These are phyloP conservation scores for Paramecium caudatum DNA, from an alignment of 73 alveolate species.

Conservation along the genomic window DNA sequence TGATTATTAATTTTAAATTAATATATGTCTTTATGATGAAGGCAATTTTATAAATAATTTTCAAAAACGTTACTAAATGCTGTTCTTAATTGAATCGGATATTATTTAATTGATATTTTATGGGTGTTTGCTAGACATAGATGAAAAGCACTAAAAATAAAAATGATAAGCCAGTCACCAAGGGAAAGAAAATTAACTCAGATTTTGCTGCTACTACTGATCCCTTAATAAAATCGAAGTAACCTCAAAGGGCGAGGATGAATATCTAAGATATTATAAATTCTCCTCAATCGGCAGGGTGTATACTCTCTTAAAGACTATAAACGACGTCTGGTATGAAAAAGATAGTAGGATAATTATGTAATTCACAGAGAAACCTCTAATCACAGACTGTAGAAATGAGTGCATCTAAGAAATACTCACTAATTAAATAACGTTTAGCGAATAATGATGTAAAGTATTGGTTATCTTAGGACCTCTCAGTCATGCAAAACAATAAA, in stretches of 20 bases:
- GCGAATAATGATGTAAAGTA: background rate
- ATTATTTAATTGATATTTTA: no score
- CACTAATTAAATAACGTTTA: background rate
- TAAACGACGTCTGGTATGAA: background rate
- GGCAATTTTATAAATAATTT: no score
- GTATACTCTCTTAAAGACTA: background rate
- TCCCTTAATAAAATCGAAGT: background rate
- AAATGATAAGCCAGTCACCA: no score
- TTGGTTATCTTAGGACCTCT: background rate
- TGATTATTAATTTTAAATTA: no score
- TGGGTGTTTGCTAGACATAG: no score
- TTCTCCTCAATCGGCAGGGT: background rate
- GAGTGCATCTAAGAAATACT: conserved; percentile 34
- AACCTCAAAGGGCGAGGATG: background rate
- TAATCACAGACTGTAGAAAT: background rate
- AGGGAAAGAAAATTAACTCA: no score
- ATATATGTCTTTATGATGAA: no score
- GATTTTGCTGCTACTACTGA: conserved; percentile 13
- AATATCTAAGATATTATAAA: background rate
- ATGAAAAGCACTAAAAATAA: no score
- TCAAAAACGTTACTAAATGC: no score
- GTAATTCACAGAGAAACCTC: background rate
- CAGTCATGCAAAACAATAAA: background rate
- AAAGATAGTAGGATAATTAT: background rate
- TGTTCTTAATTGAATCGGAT: no score